These are phyloP conservation scores for Pinus tabuliformis DNA, from an alignment of 75 land plant species.

Conservation along the genomic window DNA sequence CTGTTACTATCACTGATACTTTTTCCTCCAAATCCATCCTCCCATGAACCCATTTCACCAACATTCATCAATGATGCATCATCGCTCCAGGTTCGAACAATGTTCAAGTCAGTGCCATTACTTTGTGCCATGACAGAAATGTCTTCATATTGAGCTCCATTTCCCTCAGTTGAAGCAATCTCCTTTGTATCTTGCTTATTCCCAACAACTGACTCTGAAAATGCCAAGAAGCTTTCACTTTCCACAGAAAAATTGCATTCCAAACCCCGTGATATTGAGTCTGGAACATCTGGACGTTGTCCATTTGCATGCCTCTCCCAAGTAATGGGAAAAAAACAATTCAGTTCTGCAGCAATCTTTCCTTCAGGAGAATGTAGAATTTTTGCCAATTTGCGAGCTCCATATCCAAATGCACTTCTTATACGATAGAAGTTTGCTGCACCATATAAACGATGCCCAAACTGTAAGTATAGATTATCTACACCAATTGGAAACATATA, in stretches of 20 bases:
- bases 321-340: slow-evolving; percentile 26
- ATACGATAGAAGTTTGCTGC: slow-evolving; percentile 34
- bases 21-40: background rate
- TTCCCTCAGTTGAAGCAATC: background rate
- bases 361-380: slow-evolving; percentile 23
- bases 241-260: background rate
- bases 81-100: background rate
- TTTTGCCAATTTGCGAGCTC: slow-evolving; percentile 27
- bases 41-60: background rate
- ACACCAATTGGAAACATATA: too few relatives aligned
- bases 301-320: slow-evolving; percentile 31
- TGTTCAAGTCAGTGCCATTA: background rate
- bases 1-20: background rate
- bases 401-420: slow-evolving; percentile 29
- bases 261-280: background rate
- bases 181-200: background rate
- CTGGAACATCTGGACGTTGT: slow-evolving; percentile 29
- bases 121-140: background rate
- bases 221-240: background rate
- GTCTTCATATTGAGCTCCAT: background rate
- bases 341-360: slow-evolving; percentile 13
- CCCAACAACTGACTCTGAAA: background rate
- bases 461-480: background rate
- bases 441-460: background rate
- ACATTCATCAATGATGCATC: background rate